Evolutionary conservation across 1,284 basidiomycete genomes (phyloP).

Genomic region (Ustilago loliicola): DNA sequence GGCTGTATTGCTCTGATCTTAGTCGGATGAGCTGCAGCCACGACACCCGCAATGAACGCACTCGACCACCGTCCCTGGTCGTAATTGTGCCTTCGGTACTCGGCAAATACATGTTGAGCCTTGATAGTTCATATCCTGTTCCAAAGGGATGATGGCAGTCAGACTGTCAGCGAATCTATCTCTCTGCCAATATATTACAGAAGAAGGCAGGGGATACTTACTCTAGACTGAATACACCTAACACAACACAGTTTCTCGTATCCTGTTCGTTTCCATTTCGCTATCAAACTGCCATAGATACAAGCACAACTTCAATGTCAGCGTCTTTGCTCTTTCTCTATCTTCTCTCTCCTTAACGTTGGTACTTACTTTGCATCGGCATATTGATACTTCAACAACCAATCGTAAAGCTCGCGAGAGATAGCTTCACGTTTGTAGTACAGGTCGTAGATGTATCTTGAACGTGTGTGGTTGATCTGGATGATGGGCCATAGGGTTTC

Average conservation of each 20-base stretch:
- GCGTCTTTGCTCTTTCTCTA: not conserved
- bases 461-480: slow-evolving; percentile 92
- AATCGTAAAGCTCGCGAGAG: slow-evolving; percentile 93
- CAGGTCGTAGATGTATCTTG: slow-evolving; percentile 93
- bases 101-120: slow-evolving; percentile 99
- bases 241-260: slow-evolving; percentile 99
- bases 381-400: slow-evolving; percentile 97
- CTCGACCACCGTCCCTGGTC: slow-evolving; percentile 92
- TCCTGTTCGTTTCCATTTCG: slow-evolving; percentile 99
- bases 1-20: slow-evolving; percentile 7
- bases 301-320: not conserved
- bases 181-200: too few relatives aligned
- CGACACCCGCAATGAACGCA: slow-evolving; percentile 86
- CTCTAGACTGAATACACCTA: slow-evolving; percentile 94
- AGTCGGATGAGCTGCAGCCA: slow-evolving; percentile 63
- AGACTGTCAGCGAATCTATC: not conserved
- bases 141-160: not conserved
- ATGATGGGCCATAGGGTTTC: slow-evolving; percentile 99
- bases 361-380: slow-evolving; percentile 89
- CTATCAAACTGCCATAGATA: slow-evolving; percentile 81
- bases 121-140: slow-evolving; percentile 95
- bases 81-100: slow-evolving; percentile 93
- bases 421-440: slow-evolving; percentile 99
- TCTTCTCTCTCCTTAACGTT: not conserved
- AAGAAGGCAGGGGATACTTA: slow-evolving; percentile 70